Percentiles rank a stretch among this genome's conserved stretches.
Conservation (phyloP, 495 filamentous ascomycete species). For the Hypoxylon fuscum region DNA sequence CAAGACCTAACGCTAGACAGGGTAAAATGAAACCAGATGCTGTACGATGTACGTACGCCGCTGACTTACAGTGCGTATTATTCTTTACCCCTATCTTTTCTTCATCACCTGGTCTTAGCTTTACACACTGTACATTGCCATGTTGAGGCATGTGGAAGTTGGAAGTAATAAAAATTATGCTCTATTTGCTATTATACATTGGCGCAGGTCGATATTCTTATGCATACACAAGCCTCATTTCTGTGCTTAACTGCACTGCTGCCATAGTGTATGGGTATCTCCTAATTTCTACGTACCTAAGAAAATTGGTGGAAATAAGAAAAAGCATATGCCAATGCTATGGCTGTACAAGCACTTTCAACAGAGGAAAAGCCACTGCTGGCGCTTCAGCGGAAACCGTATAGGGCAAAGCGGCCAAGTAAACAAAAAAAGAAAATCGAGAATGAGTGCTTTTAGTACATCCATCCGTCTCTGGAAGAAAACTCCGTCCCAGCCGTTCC, state of each 20-base stretch:
- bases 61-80: too few species aligned
- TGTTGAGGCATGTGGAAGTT: not conserved
- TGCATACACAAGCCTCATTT: slow-evolving; percentile 18
- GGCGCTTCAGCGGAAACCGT: slow-evolving; percentile 13
- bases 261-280: slow-evolving; percentile 33
- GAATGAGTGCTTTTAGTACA: slow-evolving; percentile 27
- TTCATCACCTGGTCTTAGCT: not conserved
- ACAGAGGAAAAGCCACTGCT: slow-evolving; percentile 21
- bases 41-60: too few species aligned
- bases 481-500: slow-evolving; percentile 29
- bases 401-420: slow-evolving; percentile 2
- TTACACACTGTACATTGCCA: not conserved
- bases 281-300: slow-evolving; percentile 27
- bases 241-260: slow-evolving; percentile 3
- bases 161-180: slow-evolving; percentile 26
- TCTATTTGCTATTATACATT: slow-evolving; percentile 5
- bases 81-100: not conserved
- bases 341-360: slow-evolving; percentile 12
- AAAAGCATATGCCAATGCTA: slow-evolving; percentile 14
- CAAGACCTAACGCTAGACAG: too few species aligned
- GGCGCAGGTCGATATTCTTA: slow-evolving; percentile 2
- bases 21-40: too few species aligned
- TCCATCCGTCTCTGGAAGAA: slow-evolving; percentile 18
- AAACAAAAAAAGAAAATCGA: slow-evolving; percentile 12
- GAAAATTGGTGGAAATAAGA: slow-evolving; percentile 6